These are phyloP conservation scores for Hypoxylon fragiforme DNA, from an alignment of 495 filamentous ascomycete genomes.

Conservation along the genomic window DNA sequence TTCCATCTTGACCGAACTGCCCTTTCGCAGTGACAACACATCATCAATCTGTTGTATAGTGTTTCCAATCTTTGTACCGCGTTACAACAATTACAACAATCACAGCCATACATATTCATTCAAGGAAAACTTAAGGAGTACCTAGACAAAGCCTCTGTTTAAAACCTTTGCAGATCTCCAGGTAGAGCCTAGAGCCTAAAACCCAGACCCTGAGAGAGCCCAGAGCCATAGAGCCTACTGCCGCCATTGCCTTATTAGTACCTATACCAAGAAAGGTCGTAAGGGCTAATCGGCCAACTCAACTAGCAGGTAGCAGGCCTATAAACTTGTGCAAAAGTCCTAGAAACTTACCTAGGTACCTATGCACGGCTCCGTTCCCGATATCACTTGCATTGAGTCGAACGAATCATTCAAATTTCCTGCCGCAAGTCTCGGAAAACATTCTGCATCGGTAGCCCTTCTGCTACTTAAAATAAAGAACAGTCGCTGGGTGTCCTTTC, in stretches of 20 bases:
- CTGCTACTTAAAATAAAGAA: conserved; percentile 27
- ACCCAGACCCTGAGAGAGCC: background rate
- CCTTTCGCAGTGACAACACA: conserved; percentile 26
- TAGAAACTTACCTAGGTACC: conserved; percentile 17
- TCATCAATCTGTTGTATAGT: conserved; percentile 26
- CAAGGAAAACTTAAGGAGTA: background rate
- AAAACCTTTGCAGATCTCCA: conserved; percentile 18
- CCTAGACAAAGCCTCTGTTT: conserved; percentile 1
- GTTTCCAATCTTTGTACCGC: conserved; percentile 6
- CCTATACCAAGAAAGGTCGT: conserved; percentile 9
- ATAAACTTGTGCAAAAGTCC: conserved; percentile 23
- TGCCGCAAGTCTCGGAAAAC: conserved; percentile 20
- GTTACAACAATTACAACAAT: conserved; percentile 1
- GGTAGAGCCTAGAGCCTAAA: background rate
- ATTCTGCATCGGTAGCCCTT: conserved; percentile 8
- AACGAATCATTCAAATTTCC: conserved; percentile 14
- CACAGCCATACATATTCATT: conserved; percentile 5
- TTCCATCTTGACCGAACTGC: conserved; percentile 27
- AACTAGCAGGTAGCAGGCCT: background rate
- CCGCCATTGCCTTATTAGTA: conserved; percentile 5
- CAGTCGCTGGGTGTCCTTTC: conserved; percentile 42
- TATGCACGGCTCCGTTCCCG: conserved; percentile 28
- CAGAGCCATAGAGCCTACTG: conserved; percentile 5
- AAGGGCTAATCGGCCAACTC: conserved; percentile 2
- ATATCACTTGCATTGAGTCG: conserved; percentile 17